These are phyloP conservation scores for Mycosarcoma mackinlayi DNA, from an alignment of 1,284 basidiomycete genomes.

Conservation along the genomic window DNA sequence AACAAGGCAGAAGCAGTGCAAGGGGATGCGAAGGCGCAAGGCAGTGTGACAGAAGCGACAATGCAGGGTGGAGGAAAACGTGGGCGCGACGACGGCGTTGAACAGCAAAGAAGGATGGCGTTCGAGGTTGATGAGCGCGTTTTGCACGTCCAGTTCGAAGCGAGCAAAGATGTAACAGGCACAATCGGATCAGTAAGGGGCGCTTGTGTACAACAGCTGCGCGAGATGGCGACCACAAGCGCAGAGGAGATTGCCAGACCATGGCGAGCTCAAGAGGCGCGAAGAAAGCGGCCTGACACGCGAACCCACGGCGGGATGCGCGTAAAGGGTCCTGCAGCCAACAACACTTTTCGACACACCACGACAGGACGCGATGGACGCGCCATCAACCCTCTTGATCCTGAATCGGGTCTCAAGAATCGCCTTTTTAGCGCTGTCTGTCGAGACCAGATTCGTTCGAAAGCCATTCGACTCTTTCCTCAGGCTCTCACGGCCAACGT, in stretches of 20 bases:
- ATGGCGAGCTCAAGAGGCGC: not conserved
- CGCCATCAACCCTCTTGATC: too few species aligned
- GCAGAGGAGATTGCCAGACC: not conserved
- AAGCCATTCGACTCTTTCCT: too few species aligned
- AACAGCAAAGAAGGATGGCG: slow-evolving; percentile 7
- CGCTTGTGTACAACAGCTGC: too few species aligned
- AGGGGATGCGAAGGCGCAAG: slow-evolving; percentile 2
- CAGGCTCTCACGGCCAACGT: too few species aligned
- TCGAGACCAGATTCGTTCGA: too few species aligned
- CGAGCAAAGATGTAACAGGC: slow-evolving; percentile 9
- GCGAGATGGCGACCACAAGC: not conserved
- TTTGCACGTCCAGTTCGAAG: not conserved
- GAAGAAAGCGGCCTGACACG: not conserved
- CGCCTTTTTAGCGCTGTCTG: too few species aligned
- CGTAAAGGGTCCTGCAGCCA: too few species aligned
- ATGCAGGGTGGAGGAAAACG: slow-evolving; percentile 13
- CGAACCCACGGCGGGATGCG: too few species aligned
- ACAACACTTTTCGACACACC: too few species aligned
- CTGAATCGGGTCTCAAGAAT: too few species aligned
- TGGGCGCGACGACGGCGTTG: slow-evolving; percentile 12
- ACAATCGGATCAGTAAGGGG: not conserved
- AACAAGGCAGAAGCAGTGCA: not conserved
- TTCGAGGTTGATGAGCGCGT: slow-evolving; percentile 25
- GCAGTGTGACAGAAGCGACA: not conserved
- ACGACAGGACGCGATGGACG: too few species aligned